A percentile compares a stretch with the other conserved stretches of the same genome.
These are phyloP conservation scores for Brassica hybrid DNA, from an alignment of 441 rosid genomes.

Conservation along the genomic window DNA sequence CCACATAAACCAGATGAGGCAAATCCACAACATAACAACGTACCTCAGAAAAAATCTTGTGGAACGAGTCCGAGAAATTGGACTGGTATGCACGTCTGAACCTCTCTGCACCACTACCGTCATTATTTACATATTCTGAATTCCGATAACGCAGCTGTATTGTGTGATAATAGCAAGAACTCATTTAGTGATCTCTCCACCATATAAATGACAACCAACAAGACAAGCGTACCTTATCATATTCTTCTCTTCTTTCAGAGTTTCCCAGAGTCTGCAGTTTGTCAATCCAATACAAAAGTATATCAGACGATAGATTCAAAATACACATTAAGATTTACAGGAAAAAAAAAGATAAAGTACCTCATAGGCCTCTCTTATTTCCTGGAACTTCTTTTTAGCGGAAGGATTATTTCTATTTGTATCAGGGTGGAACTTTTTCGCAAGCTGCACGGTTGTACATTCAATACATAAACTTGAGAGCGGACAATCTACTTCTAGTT, in stretches of 20 bases:
- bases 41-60: slow-evolving; percentile 89
- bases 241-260: slow-evolving; percentile 69
- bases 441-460: slow-evolving; percentile 63
- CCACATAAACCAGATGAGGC: slow-evolving; percentile 19
- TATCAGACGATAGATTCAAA: background rate
- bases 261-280: slow-evolving; percentile 67
- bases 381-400: slow-evolving; percentile 84
- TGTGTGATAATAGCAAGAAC: slow-evolving; percentile 20
- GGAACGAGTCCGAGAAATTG: slow-evolving; percentile 87
- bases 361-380: slow-evolving; percentile 88
- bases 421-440: slow-evolving; percentile 92
- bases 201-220: slow-evolving; percentile 30
- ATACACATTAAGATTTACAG: slow-evolving; percentile 4
- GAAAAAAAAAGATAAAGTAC: slow-evolving; percentile 38
- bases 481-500: background rate
- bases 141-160: slow-evolving; percentile 51
- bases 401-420: slow-evolving; percentile 83
- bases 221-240: slow-evolving; percentile 61
- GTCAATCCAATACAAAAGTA: slow-evolving; percentile 18
- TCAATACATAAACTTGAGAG: background rate
- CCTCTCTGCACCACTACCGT: slow-evolving; percentile 56
- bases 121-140: slow-evolving; percentile 56
- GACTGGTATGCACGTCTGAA: slow-evolving; percentile 58
- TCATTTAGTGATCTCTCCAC: slow-evolving; percentile 9
- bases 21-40: slow-evolving; percentile 8